Percentiles rank a stretch among this genome's conserved stretches.
phyloP scores from a whole-genome alignment of 1,284 basidiomycete genomes.

The Ustilago vetiveriae region DNA sequence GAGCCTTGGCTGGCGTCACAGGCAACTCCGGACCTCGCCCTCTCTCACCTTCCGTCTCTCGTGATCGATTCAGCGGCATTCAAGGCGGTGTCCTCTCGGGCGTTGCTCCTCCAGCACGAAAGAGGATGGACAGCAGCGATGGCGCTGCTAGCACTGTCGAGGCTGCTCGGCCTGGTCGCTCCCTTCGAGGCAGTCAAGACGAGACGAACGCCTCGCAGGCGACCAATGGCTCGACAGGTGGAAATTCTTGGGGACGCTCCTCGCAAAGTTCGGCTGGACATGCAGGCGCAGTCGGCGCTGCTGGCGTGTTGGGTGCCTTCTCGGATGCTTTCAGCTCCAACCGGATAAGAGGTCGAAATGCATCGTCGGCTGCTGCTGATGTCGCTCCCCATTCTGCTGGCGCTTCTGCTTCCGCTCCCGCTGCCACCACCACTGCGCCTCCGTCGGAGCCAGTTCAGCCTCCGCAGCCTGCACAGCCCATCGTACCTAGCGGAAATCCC shows the following conservation, averaged over 20 bases:
- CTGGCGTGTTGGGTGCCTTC: conserved; percentile 12
- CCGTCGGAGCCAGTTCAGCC: not conserved
- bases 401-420: conserved; percentile 2
- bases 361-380: conserved; percentile 20
- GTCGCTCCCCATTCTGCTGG: conserved; percentile 1
- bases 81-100: conserved; percentile 57
- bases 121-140: conserved; percentile 54
- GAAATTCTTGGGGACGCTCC: conserved; percentile 29
- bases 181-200: conserved; percentile 17
- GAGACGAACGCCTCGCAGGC: conserved; percentile 14
- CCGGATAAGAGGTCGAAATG: conserved; percentile 23
- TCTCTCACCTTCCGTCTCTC: conserved; percentile 43
- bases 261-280: conserved; percentile 12
- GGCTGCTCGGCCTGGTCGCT: conserved; percentile 16
- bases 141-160: conserved; percentile 13
- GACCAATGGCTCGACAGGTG: conserved; percentile 7
- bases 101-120: conserved; percentile 51
- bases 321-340: conserved; percentile 50
- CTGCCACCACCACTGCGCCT: conserved; percentile 1
- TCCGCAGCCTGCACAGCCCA: conserved; percentile 29
- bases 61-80: conserved; percentile 56
- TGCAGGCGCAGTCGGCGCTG: conserved; percentile 3
- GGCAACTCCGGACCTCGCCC: conserved; percentile 30
- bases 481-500: conserved; percentile 40
- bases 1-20: conserved; percentile 30